These are phyloP conservation scores for Phyllosticta citriasiana DNA, from an alignment of 2,329 filamentous ascomycete species.

Conservation along the genomic window DNA sequence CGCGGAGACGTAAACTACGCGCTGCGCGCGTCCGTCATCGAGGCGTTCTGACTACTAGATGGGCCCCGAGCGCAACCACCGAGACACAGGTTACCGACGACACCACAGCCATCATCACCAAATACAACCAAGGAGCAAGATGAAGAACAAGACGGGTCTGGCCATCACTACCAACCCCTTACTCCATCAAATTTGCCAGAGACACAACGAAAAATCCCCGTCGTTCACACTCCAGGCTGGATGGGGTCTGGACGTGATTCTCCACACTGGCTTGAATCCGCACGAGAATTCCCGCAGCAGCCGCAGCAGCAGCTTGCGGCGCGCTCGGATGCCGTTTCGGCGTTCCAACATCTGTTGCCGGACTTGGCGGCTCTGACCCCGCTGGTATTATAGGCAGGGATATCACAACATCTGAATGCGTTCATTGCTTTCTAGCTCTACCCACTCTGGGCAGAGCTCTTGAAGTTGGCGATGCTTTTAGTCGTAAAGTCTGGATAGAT, in stretches of 20 bases:
- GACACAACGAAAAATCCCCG: not conserved
- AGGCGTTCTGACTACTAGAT: constrained; percentile 13
- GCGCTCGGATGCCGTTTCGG: not conserved
- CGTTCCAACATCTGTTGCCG: not conserved
- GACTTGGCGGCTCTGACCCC: not conserved
- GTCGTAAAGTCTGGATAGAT: no score
- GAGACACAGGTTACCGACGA: not conserved
- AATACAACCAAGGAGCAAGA: not conserved
- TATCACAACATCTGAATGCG: not conserved
- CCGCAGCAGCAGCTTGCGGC: not conserved
- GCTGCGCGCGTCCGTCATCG: constrained; percentile 25
- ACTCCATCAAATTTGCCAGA: not conserved
- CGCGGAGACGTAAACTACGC: constrained; percentile 34
- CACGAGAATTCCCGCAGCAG: no score
- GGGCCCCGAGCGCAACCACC: not conserved
- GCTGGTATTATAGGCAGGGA: not conserved
- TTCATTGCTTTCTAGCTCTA: not conserved
- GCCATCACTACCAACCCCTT: not conserved
- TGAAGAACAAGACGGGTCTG: not conserved
- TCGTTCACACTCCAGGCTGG: not conserved
- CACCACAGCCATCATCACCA: not conserved
- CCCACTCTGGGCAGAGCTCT: no score
- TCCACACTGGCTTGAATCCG: not conserved
- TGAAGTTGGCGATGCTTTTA: no score
- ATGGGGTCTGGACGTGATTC: not conserved